Base-by-base conservation (phyloP, 345 rosid genomes). In the Trapa incisa region DNA sequence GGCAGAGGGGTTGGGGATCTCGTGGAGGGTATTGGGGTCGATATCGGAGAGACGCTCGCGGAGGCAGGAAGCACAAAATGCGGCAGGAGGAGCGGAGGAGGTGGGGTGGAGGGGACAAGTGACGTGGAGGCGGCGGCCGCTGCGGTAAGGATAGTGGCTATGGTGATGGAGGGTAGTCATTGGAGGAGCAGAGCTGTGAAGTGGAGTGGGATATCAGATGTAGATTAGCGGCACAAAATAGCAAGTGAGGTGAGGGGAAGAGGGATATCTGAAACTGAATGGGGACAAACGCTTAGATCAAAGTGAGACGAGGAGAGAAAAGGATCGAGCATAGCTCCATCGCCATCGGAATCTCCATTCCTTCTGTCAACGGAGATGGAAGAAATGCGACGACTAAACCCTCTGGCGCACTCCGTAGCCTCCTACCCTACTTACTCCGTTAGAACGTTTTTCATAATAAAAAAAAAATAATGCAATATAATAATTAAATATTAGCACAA, bases 41-140 rank as follows among this genome's bases (percentile, higher is more conserved):
- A 89, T 82, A 66, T 73, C 78, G 73, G 83, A 75, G 67, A 89
- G 96, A 41, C 92, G 88, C 64, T 89, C 96, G 33, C 82, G 78
- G 81, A 89, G 96, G 72, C 96, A 89, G 60, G 85, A 76, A 52
- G 96, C 83, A 75, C 96, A 89, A 75, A 83, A 82, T 38, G 88
- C 85, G 52, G 84, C 77, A 67, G 96, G 80, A 48, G 74, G 80
- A 43, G 76, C 50, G 54, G 89, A 32, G 29, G 87, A 39, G 29
- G 29, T 86, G 74, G 86, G 96, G 69, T 83, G 91, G 75, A 76
- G 78, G 79, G 88, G 84, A 22, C 76, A 41, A 67, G 78, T 66
- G 17, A 78, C 37, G 67, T 79, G 67, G 38, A 79, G 67, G 38
- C 85, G 79, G 67, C 75, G 91, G 75, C 71, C n/a, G 60, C 3